Evolutionary conservation across 306 rosid genomes (phyloP).

Genomic region (Ammopiptanthus mongolicus): DNA sequence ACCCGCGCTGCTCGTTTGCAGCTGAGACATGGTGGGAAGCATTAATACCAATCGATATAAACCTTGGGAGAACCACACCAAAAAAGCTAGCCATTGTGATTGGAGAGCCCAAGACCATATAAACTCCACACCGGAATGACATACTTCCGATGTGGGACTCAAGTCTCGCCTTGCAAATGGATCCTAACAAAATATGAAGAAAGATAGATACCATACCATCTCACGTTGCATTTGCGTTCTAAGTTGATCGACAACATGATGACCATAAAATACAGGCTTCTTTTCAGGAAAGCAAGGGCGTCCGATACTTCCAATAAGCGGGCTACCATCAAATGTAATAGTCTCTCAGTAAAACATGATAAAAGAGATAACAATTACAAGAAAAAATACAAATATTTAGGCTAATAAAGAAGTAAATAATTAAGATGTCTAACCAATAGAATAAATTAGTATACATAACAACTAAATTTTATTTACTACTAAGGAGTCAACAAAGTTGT

Average conservation of each 20-base stretch:
- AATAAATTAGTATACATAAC: not conserved
- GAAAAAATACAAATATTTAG: not conserved
- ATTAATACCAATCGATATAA: too few relatives aligned
- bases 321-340: conserved; percentile 42
- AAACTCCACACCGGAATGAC: too few relatives aligned
- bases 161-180: too few relatives aligned
- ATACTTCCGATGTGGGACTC: too few relatives aligned
- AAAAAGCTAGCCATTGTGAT: too few relatives aligned
- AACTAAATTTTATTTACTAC: too few relatives aligned
- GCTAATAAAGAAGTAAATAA: not conserved
- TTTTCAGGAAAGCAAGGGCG: conserved; percentile 46
- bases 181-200: not conserved
- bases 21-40: too few relatives aligned
- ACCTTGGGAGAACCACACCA: too few relatives aligned
- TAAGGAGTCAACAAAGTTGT: too few relatives aligned
- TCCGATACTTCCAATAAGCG: conserved; percentile 59
- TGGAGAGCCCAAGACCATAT: too few relatives aligned
- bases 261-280: conserved; percentile 67
- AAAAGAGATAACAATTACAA: not conserved
- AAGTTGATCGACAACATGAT: conserved; percentile 50
- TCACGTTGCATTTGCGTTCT: conserved; percentile 54
- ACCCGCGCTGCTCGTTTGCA: too few relatives aligned
- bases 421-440: not conserved
- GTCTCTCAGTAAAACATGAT: not conserved
- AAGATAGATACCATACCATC: conserved; percentile 39